Base-by-base conservation (phyloP, 768 basidiomycete species). In the Tulasnella sp. region DNA sequence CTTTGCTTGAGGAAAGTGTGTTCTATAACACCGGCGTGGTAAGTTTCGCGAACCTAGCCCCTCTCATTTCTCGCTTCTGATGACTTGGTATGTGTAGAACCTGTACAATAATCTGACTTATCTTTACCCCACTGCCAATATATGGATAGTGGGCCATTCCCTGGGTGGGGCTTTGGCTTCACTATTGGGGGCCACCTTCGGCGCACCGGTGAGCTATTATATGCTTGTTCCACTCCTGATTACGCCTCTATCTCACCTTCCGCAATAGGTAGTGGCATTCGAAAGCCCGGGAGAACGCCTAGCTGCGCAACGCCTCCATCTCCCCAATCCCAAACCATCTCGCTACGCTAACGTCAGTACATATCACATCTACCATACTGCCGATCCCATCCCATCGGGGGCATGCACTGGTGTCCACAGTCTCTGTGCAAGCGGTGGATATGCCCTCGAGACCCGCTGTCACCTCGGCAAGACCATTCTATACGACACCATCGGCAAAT, bases 361-460 rank as follows among this genome's bases (percentile, higher is more conserved):
- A 58, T 52, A 32, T 61, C 91, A 97, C 67, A 77, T 97, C 7
- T 95, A 88, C 67, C 86, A 97, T 68, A 97, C 87, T 0, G 94
- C 86, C 21, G 95, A 98, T 75, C 94, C 94, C 0, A 88, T 97
- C 34, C 80, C 94, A 2, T 87, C 88, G 80, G 88, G 88, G 1
- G 77, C 77, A 0, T 93, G 90, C 67, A 92, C 75, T 11, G 91
- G 90, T 11, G 75, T 86, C 0, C 74, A 78, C 8, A 93, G 87
- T 0, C 71, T 79, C 0, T 99, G 95, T 69, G 81, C 84, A 15
- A 78, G 88, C 32, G 90, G 75, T 0, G 94, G 95, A 0, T 94
- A 88, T 66, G 95, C 91, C 0, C 73, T 93, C 71, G 90, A 93
- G 72, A 79, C 83, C 2, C 76, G 74, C n/a, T 98, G 95, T 66